phyloP scores from a whole-genome alignment of 2,329 filamentous ascomycete genomes.

The Penicillium sp. region DNA sequence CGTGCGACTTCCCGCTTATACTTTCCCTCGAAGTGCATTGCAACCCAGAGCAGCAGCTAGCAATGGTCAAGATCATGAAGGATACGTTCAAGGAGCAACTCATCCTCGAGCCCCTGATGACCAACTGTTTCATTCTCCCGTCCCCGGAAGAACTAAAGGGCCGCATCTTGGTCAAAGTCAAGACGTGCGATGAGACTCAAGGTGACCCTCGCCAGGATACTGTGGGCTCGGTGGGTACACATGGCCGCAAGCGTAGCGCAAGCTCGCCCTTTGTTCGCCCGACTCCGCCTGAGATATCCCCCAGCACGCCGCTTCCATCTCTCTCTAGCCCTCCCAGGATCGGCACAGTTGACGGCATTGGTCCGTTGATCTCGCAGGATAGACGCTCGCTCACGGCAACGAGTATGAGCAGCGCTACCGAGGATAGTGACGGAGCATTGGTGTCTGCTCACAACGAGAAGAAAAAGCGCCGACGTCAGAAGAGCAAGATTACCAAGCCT shows the following conservation, averaged over 20 bases:
- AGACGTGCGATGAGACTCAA: slow-evolving; percentile 64
- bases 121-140: slow-evolving; percentile 67
- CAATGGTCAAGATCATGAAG: slow-evolving; percentile 88
- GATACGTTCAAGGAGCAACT: slow-evolving; percentile 78
- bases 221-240: slow-evolving; percentile 34
- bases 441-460: slow-evolving; percentile 56
- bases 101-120: slow-evolving; percentile 70
- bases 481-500: slow-evolving; percentile 80
- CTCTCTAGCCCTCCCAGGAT: slow-evolving; percentile 55
- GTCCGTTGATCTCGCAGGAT: slow-evolving; percentile 51
- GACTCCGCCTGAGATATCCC: slow-evolving; percentile 54
- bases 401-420: slow-evolving; percentile 60
- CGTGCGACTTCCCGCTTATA: slow-evolving; percentile 84
- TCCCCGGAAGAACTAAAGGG: slow-evolving; percentile 81
- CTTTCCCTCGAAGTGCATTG: slow-evolving; percentile 96
- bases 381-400: slow-evolving; percentile 53
- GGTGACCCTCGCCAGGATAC: slow-evolving; percentile 46
- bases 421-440: slow-evolving; percentile 68
- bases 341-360: slow-evolving; percentile 47
- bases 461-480: slow-evolving; percentile 54
- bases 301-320: slow-evolving; percentile 49
- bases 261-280: slow-evolving; percentile 72
- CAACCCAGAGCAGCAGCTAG: slow-evolving; percentile 72
- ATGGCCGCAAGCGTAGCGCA: slow-evolving; percentile 62
- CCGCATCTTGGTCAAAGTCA: slow-evolving; percentile 90